Conservation (phyloP, 2,329 filamentous ascomycete species). For the Colletotrichum karsti region DNA sequence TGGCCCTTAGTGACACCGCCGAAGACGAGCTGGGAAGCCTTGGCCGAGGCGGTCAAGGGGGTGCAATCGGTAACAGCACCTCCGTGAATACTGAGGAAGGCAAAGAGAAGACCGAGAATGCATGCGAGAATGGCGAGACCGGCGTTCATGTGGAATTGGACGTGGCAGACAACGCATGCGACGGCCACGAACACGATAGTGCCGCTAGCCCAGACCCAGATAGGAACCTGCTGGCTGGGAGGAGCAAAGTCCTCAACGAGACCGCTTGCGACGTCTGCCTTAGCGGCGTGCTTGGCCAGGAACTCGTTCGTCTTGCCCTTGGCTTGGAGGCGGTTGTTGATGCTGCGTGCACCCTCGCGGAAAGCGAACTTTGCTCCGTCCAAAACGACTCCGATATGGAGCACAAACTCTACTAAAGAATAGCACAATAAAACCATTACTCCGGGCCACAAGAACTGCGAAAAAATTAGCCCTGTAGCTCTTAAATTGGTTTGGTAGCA, state of each 20-base stretch:
- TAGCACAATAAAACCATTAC: conserved; percentile 52
- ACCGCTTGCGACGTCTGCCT: conserved; percentile 38
- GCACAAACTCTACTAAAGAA: conserved; percentile 48
- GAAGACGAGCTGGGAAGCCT: conserved; percentile 74
- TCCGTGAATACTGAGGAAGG: conserved; percentile 58
- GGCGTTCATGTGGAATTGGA: conserved; percentile 65
- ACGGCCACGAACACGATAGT: conserved; percentile 55
- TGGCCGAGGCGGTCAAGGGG: conserved; percentile 71
- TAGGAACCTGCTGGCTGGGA: conserved; percentile 57
- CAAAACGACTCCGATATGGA: conserved; percentile 46
- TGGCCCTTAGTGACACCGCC: conserved; percentile 69
- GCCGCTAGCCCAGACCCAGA: conserved; percentile 60
- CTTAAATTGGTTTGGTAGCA: no score
- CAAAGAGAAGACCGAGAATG: conserved; percentile 65
- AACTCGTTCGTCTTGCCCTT: conserved; percentile 41
- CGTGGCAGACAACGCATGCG: conserved; percentile 57
- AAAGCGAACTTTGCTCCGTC: conserved; percentile 45
- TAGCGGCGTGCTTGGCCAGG: conserved; percentile 45
- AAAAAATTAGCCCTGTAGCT: no score
- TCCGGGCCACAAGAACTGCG: conserved; percentile 52
- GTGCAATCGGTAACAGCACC: conserved; percentile 67
- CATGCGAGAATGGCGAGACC: conserved; percentile 64
- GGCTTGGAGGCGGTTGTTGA: conserved; percentile 42
- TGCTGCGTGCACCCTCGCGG: conserved; percentile 36
- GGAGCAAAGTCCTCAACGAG: conserved; percentile 49